phyloP scores from a whole-genome alignment of 352 stramenopile genomes.

The Phytophthora meadii region DNA sequence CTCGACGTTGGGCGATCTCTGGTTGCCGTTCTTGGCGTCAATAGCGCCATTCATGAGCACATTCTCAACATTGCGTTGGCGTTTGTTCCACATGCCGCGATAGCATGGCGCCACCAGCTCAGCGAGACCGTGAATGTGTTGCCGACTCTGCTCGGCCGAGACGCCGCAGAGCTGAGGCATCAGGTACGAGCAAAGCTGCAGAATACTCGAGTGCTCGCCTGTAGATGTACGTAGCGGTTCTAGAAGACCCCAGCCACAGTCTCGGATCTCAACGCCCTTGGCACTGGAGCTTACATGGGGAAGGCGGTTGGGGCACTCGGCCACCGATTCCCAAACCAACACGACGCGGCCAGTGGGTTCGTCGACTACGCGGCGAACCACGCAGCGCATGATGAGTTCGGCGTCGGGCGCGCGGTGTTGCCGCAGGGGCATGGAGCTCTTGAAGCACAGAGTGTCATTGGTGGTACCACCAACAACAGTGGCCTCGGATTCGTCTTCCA shows the following conservation, averaged over 20 bases:
- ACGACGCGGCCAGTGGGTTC: conserved; percentile 41
- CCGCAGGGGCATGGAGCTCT: conserved; percentile 44
- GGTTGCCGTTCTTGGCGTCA: conserved; percentile 29
- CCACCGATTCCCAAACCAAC: conserved; percentile 62
- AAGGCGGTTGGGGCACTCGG: conserved; percentile 41
- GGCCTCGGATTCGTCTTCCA: conserved; percentile 41
- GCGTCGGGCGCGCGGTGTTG: conserved; percentile 43
- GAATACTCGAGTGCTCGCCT: conserved; percentile 49
- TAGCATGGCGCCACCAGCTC: conserved; percentile 55
- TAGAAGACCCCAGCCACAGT: conserved; percentile 59
- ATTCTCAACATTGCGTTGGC: conserved; percentile 58
- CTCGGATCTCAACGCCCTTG: conserved; percentile 52
- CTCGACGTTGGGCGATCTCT: conserved; percentile 17
- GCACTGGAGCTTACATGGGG: conserved; percentile 27
- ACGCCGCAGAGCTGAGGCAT: conserved; percentile 42
- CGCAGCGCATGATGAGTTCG: conserved; percentile 44
- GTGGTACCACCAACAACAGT: conserved; percentile 35
- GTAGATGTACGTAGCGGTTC: conserved; percentile 34
- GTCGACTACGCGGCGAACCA: conserved; percentile 53
- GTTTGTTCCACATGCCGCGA: conserved; percentile 51
- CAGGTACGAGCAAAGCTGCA: conserved; percentile 67
- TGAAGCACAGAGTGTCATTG: conserved; percentile 45
- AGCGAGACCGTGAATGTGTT: conserved; percentile 54
- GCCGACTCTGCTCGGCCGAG: conserved; percentile 42
- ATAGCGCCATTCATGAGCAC: conserved; percentile 57